Conservation (phyloP, 2,329 filamentous ascomycete species). For the Elsinoe batatas region DNA sequence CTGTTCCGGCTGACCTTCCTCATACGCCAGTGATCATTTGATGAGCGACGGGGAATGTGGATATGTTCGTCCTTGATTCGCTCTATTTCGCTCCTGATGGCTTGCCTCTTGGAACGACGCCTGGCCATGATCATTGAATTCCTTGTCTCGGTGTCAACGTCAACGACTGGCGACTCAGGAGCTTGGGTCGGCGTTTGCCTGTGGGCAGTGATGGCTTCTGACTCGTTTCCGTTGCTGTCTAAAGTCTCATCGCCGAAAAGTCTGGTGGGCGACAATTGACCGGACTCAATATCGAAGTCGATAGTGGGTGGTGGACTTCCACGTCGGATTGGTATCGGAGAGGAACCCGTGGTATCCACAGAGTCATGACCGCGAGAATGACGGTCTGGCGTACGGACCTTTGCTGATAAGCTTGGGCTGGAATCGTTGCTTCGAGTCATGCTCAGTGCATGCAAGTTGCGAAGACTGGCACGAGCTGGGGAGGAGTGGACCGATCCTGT, state of each 20-base stretch:
- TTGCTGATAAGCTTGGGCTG: neutral
- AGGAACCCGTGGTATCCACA: neutral
- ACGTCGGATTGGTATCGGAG: slow-evolving; percentile 3
- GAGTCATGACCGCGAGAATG: neutral
- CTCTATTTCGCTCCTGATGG: slow-evolving; percentile 9
- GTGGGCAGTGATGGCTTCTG: neutral
- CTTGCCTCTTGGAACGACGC: slow-evolving; percentile 2
- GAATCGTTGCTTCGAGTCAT: slow-evolving; percentile 6
- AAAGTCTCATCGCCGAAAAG: neutral
- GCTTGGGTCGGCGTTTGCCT: neutral
- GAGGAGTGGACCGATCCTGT: neutral
- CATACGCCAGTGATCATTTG: slow-evolving; percentile 8
- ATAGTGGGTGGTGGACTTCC: slow-evolving; percentile 5
- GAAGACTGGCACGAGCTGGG: slow-evolving; percentile 6
- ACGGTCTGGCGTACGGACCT: neutral
- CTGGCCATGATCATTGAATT: slow-evolving; percentile 6
- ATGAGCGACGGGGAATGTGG: slow-evolving; percentile 1
- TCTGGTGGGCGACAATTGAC: neutral
- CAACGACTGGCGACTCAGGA: neutral
- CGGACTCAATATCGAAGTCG: slow-evolving; percentile 11
- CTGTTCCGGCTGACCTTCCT: neutral
- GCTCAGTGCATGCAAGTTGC: neutral
- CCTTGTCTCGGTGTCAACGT: neutral
- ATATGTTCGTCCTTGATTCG: slow-evolving; percentile 6
- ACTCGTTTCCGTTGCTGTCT: neutral